Evolutionary conservation across 2,329 filamentous ascomycete species (phyloP).

Genomic region (Dactylellina cionopaga): DNA sequence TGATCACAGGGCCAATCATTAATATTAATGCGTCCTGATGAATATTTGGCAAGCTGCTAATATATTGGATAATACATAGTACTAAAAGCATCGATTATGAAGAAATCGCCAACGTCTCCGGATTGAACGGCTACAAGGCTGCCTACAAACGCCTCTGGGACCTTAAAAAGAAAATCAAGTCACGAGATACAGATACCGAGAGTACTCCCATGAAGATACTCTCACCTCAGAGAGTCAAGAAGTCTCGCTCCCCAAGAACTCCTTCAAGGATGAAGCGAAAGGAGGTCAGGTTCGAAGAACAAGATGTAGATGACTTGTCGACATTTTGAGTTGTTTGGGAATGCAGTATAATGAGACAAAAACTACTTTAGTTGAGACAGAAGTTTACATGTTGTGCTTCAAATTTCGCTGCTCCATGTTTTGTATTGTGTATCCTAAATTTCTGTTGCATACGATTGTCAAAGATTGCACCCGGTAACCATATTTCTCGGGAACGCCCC

Average conservation of each 20-base stretch:
- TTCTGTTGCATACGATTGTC: neutral
- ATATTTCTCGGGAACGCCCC: too few relatives aligned
- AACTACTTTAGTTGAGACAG: too few relatives aligned
- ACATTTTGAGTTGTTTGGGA: slow-evolving; percentile 2
- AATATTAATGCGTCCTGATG: too few relatives aligned
- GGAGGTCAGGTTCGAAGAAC: neutral
- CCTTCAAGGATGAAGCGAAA: slow-evolving; percentile 22
- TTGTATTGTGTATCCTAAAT: neutral
- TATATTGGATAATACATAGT: neutral
- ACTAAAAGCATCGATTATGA: slow-evolving; percentile 43
- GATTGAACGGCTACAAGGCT: slow-evolving; percentile 38
- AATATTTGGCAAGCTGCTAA: neutral
- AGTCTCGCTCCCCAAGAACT: slow-evolving; percentile 15
- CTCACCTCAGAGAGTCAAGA: slow-evolving; percentile 22
- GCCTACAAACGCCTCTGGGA: slow-evolving; percentile 47
- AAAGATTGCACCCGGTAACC: too few relatives aligned
- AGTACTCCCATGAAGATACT: neutral
- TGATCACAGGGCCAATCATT: neutral
- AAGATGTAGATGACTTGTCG: neutral
- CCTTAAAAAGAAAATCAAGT: slow-evolving; percentile 19
- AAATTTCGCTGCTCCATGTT: neutral
- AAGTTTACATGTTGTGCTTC: neutral
- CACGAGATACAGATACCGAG: neutral
- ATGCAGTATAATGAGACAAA: neutral
- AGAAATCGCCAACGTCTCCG: slow-evolving; percentile 17